Evolutionary conservation across 2,329 filamentous ascomycete species (phyloP).

Genomic region (Gremmenia infestans): DNA sequence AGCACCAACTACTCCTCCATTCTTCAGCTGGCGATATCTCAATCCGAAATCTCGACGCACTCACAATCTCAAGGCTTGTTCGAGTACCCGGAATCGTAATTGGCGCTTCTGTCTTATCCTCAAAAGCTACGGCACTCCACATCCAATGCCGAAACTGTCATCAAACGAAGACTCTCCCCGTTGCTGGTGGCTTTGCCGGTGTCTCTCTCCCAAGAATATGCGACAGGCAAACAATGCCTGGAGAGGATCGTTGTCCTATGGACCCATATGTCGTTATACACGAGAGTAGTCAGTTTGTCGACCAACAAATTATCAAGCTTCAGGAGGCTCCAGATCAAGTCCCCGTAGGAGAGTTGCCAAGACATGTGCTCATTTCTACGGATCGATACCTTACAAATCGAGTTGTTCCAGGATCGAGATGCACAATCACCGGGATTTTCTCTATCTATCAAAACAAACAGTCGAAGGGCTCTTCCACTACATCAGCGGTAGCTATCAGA

Average conservation of each 20-base stretch:
- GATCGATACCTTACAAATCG: constrained; percentile 93
- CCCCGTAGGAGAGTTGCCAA: constrained; percentile 88
- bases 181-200: constrained; percentile 82
- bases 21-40: constrained; percentile 87
- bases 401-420: constrained; percentile 90
- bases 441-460: constrained; percentile 96
- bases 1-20: constrained; percentile 92
- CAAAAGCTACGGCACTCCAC: constrained; percentile 81
- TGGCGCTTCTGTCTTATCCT: constrained; percentile 92
- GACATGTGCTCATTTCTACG: constrained; percentile 94
- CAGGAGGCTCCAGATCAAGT: constrained; percentile 98
- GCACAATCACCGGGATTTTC: constrained; percentile 94
- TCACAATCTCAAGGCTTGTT: constrained; percentile 90
- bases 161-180: constrained; percentile 62
- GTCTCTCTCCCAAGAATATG: constrained; percentile 80
- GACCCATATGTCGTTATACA: constrained; percentile 96
- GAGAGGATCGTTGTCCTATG: constrained; percentile 78
- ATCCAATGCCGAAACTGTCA: constrained; percentile 87
- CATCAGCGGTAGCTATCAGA: constrained; percentile 85
- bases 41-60: constrained; percentile 89
- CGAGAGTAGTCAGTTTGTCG: constrained; percentile 90
- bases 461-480: constrained; percentile 66
- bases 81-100: constrained; percentile 97
- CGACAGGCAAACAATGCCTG: constrained; percentile 55
- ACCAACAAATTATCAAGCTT: constrained; percentile 96